Evolutionary conservation across 345 rosid genomes (phyloP), one percentile per base, ranked within the genome.

Genomic region (Eucalyptus erythrocorys): DNA sequence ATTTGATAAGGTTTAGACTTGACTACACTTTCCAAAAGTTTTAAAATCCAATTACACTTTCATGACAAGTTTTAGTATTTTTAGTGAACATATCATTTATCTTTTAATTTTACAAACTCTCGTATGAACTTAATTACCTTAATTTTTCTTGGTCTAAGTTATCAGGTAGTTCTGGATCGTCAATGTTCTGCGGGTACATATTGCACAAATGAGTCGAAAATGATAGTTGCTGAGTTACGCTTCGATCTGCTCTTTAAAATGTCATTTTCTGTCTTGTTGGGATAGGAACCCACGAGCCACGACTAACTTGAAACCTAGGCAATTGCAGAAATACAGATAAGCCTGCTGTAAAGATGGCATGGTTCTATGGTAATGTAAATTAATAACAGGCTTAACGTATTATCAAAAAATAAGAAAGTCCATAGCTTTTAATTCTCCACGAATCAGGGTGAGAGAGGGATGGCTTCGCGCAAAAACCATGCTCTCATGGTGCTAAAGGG

Each of bases 1-100:
- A 7, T 51, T 51, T 51, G 5, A 51, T 21, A 19, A 51, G 57
- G 10, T 21, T 51, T 51, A 51, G 4, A 51, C 26, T 51, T 51
- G 4, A 8, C 10, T 51, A 51, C 2, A 19, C 26, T 3, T 51
- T 51, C 1, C 26, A 21, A 51, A 51, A 51, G 4, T 51, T 51
- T 51, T 51, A 51, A 1, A 7, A 51, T 51, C 3, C 0, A 51
- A 51, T 51, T 51, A 5, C 0, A 51, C 2, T 19, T 7, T 7
- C 10, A 19, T 3, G 10, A 51, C 21, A 3, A 19, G 1, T 51
- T 51, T 21, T 51, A 51, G 10, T 4, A 51, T 51, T 51, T 51
- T 51, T 3, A 51, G 10, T 51, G 10, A 51, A 21, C 10, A 51
- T 51, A 51, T 51, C 4, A 0, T 1, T 64, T 64, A 7, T 32